Evolutionary conservation across 352 stramenopile species (phyloP).

Genomic region (Phytophthora hibernalis): DNA sequence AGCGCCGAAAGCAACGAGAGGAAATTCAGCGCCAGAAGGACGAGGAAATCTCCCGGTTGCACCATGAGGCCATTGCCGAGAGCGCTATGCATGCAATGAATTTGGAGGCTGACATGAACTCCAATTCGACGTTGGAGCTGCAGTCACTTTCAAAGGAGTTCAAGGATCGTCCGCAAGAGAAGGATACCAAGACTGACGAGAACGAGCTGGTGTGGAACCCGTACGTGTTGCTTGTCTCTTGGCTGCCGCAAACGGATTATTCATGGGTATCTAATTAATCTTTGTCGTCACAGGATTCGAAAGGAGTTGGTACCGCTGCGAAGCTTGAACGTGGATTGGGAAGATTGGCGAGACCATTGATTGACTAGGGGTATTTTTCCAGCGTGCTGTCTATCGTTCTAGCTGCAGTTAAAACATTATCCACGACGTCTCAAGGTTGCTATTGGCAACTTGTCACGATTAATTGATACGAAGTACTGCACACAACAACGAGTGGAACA

Average conservation of each 20-base stretch:
- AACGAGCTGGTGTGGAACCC: constrained; percentile 88
- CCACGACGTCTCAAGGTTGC: too few relatives aligned
- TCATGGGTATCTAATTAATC: constrained; percentile 3
- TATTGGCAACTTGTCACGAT: too few relatives aligned
- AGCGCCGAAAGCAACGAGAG: constrained; percentile 65
- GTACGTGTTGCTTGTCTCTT: constrained; percentile 47
- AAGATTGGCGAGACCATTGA: constrained; percentile 85
- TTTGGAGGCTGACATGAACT: constrained; percentile 74
- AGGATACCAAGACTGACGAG: constrained; percentile 63
- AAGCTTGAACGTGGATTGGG: constrained; percentile 83
- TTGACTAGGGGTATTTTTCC: not conserved
- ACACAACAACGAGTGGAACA: too few relatives aligned
- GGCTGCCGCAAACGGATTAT: not conserved
- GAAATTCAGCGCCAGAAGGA: constrained; percentile 72
- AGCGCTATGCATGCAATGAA: constrained; percentile 76
- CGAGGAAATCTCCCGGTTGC: constrained; percentile 70
- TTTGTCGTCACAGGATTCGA: constrained; percentile 50
- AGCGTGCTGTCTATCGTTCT: too few relatives aligned
- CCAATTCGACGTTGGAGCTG: constrained; percentile 50
- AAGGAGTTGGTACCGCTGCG: constrained; percentile 80
- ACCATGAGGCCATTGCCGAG: constrained; percentile 76
- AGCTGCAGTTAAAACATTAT: too few relatives aligned
- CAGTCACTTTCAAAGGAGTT: constrained; percentile 72
- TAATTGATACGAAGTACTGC: too few relatives aligned
- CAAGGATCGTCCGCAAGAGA: constrained; percentile 54